A percentile compares a stretch with the other conserved stretches of the same genome.
phyloP scores from a whole-genome alignment of 306 rosid genomes.

The Cucumis sativus region DNA sequence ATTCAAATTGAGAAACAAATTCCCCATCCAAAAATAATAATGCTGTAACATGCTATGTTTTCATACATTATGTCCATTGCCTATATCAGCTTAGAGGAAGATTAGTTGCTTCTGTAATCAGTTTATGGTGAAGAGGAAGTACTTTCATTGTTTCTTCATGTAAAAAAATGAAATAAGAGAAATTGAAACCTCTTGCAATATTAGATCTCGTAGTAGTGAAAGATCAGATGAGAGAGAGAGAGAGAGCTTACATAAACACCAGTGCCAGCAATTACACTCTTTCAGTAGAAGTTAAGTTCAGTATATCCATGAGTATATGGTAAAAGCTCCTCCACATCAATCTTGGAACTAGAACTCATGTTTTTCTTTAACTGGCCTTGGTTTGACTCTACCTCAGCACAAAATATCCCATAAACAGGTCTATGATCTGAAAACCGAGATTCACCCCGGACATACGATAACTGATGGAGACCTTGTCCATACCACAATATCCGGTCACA shows the following conservation, averaged over 20 bases:
- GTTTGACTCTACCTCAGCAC: conserved; percentile 92
- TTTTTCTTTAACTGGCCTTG: conserved; percentile 70
- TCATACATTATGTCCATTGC: background rate
- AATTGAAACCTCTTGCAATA: background rate
- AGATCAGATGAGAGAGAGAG: background rate
- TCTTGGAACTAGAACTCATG: conserved; percentile 71
- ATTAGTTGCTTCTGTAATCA: background rate
- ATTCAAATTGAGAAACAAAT: background rate
- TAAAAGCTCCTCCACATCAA: conserved; percentile 81
- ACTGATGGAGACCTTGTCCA: conserved; percentile 90
- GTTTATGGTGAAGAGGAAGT: background rate
- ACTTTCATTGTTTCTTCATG: background rate
- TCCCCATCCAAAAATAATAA: background rate
- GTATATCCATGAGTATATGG: conserved; percentile 88
- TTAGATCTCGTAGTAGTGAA: background rate
- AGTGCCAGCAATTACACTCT: background rate
- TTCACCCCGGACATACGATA: conserved; percentile 85
- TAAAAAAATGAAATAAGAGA: background rate
- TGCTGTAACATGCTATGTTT: background rate
- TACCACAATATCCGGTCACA: conserved; percentile 95
- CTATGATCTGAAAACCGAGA: conserved; percentile 95
- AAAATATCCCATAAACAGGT: conserved; percentile 83
- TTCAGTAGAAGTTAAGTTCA: conserved; percentile 81
- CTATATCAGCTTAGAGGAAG: background rate
- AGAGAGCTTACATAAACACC: background rate